Base-by-base conservation (phyloP, 2,329 filamentous ascomycete genomes). In the Aspergillus arachidicola region DNA sequence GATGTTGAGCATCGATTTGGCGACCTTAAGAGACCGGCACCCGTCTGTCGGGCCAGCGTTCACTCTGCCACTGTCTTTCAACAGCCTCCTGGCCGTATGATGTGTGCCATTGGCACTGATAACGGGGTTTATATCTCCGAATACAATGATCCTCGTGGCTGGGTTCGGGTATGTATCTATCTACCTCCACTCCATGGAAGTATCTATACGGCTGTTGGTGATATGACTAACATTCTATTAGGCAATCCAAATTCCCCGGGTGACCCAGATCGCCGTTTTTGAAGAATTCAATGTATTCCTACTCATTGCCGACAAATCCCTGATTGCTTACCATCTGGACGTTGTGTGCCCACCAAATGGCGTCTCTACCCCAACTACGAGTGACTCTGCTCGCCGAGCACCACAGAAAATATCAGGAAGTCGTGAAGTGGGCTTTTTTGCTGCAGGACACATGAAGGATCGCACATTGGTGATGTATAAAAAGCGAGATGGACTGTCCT, bases 371-470 rank as follows among this genome's bases (percentile, higher is more conserved):
- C 56, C 86, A 85, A 58, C 89, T 85, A 70, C 88, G 9, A 80
- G 87, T 68, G 92, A 96, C 75, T 94, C 89, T 50, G 84, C 89
- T 4, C 88, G 92, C 30, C 88, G 91, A 66, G 93, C 95, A n/a
- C 95, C 95, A 0, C 94, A 98, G 75, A 93, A 94, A 71, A 85
- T 99, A 38, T 91, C 89, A 3, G 89, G 90, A 32, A 91, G 90
- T 67, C 92, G 95, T 75, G 95, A 99, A 74, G 94, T 99, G 23
- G 92, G 94, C 16, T 99, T 98, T 83, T 99, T 99, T 76, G 92
- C 93, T 19, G 95, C 93, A 1, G 95, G 94, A 11, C 89, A 91
- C 64, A 97, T 99, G 94, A 99, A 99, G 83, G 95, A 99, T 65
- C 88, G 95, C 9, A 94, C 91, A 68, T 83, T 99, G 9, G 89